These are phyloP conservation scores for Isabelozyma rhagii DNA, from an alignment of 805 yeast genomes.

Conservation along the genomic window DNA sequence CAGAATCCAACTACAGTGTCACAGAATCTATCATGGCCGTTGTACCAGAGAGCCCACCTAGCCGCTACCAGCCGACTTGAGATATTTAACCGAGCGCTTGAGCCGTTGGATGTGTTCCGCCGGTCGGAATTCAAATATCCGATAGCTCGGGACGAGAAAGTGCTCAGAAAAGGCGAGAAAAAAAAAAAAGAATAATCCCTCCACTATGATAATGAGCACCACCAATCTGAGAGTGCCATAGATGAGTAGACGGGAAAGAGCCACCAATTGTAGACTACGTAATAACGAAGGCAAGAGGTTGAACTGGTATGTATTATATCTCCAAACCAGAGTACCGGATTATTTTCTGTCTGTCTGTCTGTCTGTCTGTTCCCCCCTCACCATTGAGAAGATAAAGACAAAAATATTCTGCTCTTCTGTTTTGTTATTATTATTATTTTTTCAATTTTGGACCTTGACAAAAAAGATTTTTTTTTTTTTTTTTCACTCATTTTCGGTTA, in stretches of 20 bases:
- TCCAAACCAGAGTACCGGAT: too few relatives aligned
- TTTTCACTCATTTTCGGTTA: neutral
- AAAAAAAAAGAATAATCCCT: neutral
- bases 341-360: too few relatives aligned
- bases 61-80: neutral
- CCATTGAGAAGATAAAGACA: neutral
- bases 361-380: too few relatives aligned
- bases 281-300: too few relatives aligned
- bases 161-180: neutral
- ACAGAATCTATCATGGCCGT: too few relatives aligned
- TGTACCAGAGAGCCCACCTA: too few relatives aligned
- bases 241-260: too few relatives aligned
- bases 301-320: too few relatives aligned
- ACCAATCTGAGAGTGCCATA: neutral
- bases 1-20: too few relatives aligned
- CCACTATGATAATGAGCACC: neutral
- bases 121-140: neutral
- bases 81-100: neutral
- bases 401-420: neutral
- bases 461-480: neutral
- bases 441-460: neutral
- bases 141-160: neutral
- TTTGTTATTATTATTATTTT: slow-evolving; percentile 1
- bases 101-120: too few relatives aligned
- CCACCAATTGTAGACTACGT: too few relatives aligned